Evolutionary conservation across 2,329 filamentous ascomycete genomes (phyloP).

Genomic region (Graphiopsis chlorocephala): DNA sequence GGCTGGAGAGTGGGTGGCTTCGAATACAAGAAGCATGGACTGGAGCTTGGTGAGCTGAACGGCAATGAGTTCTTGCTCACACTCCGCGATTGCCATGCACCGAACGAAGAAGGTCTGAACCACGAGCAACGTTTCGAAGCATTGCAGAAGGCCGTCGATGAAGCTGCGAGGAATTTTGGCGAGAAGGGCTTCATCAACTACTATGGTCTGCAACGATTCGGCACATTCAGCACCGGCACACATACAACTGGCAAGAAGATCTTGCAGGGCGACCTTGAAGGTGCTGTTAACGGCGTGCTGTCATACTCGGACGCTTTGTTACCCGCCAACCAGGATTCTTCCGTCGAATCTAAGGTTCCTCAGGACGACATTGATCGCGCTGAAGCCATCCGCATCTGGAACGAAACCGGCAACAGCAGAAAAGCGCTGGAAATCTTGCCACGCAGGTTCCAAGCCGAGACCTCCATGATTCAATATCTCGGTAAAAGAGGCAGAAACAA

Average conservation of each 20-base stretch:
- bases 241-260: conserved; percentile 83
- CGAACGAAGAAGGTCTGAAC: conserved; percentile 38
- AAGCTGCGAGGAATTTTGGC: conserved; percentile 65
- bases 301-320: conserved; percentile 66
- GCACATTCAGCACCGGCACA: conserved; percentile 80
- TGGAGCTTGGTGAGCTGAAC: conserved; percentile 77
- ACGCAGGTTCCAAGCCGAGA: conserved; percentile 77
- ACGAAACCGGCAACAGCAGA: conserved; percentile 46
- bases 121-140: conserved; percentile 44
- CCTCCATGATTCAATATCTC: conserved; percentile 74
- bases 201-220: conserved; percentile 95
- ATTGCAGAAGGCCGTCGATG: conserved; percentile 50
- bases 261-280: conserved; percentile 75
- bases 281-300: conserved; percentile 74
- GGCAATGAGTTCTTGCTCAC: conserved; percentile 95
- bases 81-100: conserved; percentile 76
- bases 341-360: conserved; percentile 52
- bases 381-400: conserved; percentile 73
- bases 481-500: conserved; percentile 45
- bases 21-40: conserved; percentile 65
- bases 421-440: conserved; percentile 58
- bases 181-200: conserved; percentile 91
- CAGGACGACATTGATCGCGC: conserved; percentile 78
- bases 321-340: conserved; percentile 48
- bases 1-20: conserved; percentile 73